phyloP scores from a whole-genome alignment of 306 rosid genomes.

The Cotoneaster glaucophyllus region DNA sequence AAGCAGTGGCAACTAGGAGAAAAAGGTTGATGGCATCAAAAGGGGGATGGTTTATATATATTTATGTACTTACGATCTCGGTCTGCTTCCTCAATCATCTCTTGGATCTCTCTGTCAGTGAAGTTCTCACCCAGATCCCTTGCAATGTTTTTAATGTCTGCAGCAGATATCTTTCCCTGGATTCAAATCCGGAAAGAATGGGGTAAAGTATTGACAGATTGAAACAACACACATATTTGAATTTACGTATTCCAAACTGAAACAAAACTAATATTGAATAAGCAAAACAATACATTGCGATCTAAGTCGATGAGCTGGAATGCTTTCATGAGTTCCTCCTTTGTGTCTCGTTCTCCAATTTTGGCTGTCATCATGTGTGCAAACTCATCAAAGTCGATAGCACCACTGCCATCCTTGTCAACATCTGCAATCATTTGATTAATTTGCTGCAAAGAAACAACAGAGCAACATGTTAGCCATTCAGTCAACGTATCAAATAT shows the following conservation, averaged over 20 bases:
- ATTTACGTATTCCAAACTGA: not conserved
- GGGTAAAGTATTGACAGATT: slow-evolving; percentile 6
- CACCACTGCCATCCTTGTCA: slow-evolving; percentile 97
- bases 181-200: slow-evolving; percentile 8
- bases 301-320: slow-evolving; percentile 73
- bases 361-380: slow-evolving; percentile 94
- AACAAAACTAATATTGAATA: not conserved
- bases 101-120: slow-evolving; percentile 54
- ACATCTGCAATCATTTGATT: slow-evolving; percentile 94
- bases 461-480: slow-evolving; percentile 25
- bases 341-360: slow-evolving; percentile 95
- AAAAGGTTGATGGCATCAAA: not conserved
- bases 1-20: not conserved
- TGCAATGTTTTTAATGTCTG: slow-evolving; percentile 68
- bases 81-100: slow-evolving; percentile 79
- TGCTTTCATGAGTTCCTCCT: slow-evolving; percentile 94
- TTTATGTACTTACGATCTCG: slow-evolving; percentile 42
- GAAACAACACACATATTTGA: not conserved
- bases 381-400: slow-evolving; percentile 90
- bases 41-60: not conserved
- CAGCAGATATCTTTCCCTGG: slow-evolving; percentile 79
- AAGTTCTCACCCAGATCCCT: slow-evolving; percentile 65
- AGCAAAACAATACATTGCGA: slow-evolving; percentile 44
- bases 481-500: not conserved
- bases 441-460: slow-evolving; percentile 64